phyloP scores from a whole-genome alignment of 2,329 filamentous ascomycete genomes.

The Penicillium italicum region DNA sequence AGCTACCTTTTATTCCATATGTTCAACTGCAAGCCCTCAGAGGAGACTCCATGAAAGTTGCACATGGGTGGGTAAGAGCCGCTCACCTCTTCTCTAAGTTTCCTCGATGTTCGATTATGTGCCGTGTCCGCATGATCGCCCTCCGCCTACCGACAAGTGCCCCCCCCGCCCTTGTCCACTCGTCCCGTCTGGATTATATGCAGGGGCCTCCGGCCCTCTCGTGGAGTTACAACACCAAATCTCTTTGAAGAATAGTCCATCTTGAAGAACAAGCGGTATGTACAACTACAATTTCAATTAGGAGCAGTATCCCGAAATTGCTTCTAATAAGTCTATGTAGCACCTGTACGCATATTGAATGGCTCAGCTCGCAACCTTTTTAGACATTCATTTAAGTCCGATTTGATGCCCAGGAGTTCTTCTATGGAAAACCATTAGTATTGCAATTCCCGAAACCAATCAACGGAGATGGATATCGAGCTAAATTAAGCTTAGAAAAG shows the following conservation, averaged over 20 bases:
- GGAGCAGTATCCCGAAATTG: neutral
- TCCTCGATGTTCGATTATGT: neutral
- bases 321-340: neutral
- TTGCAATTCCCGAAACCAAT: neutral
- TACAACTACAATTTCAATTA: neutral
- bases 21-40: neutral
- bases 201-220: neutral
- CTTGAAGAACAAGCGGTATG: neutral
- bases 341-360: neutral
- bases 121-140: neutral
- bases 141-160: neutral
- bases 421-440: neutral
- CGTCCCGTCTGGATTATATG: neutral
- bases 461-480: neutral
- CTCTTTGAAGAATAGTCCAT: neutral
- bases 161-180: neutral
- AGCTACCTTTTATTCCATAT: neutral
- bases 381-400: neutral
- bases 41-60: neutral
- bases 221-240: neutral
- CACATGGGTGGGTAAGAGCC: neutral
- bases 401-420: neutral
- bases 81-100: neutral
- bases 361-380: neutral
- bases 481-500: conserved; percentile 2